Conservation (phyloP, 2,329 filamentous ascomycete genomes). For the Metarhizium brunneum region DNA sequence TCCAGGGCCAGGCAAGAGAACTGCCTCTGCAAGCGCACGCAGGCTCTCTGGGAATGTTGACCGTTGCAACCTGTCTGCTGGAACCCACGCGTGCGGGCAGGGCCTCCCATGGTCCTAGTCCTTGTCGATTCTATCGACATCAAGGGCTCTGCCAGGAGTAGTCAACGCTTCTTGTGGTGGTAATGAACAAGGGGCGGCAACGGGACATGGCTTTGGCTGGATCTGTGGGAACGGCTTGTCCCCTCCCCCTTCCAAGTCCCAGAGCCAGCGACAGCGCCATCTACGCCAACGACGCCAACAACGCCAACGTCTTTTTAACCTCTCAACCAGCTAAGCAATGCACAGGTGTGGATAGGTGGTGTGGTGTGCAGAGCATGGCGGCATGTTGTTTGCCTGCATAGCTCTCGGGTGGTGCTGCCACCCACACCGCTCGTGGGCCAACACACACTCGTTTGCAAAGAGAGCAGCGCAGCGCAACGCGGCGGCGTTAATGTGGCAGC, state of each 20-base stretch:
- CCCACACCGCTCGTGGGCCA: slow-evolving; percentile 22
- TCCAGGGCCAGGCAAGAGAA: not conserved
- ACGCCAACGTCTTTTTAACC: not conserved
- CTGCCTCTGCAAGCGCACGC: not conserved
- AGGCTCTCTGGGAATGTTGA: not conserved
- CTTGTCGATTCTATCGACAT: slow-evolving; percentile 4
- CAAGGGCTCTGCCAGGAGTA: not conserved
- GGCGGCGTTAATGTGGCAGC: slow-evolving; percentile 1
- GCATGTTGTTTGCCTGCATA: slow-evolving; percentile 1
- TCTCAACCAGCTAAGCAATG: not conserved
- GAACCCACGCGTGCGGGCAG: slow-evolving; percentile 4
- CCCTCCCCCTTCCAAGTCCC: not conserved
- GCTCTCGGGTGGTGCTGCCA: slow-evolving; percentile 5
- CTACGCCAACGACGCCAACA: not conserved
- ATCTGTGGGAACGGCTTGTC: slow-evolving; percentile 4
- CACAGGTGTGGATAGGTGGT: not conserved
- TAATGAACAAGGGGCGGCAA: slow-evolving; percentile 7
- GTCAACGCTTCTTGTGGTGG: slow-evolving; percentile 1
- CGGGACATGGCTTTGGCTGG: slow-evolving; percentile 6
- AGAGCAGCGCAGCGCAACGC: not conserved
- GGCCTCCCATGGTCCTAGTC: slow-evolving; percentile 3
- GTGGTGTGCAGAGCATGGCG: not conserved
- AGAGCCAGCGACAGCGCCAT: slow-evolving; percentile 1
- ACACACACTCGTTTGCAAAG: not conserved
- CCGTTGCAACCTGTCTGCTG: slow-evolving; percentile 3